These are phyloP conservation scores for Krasilnikovozyma curviuscula DNA, from an alignment of 768 basidiomycete genomes.

Conservation along the genomic window DNA sequence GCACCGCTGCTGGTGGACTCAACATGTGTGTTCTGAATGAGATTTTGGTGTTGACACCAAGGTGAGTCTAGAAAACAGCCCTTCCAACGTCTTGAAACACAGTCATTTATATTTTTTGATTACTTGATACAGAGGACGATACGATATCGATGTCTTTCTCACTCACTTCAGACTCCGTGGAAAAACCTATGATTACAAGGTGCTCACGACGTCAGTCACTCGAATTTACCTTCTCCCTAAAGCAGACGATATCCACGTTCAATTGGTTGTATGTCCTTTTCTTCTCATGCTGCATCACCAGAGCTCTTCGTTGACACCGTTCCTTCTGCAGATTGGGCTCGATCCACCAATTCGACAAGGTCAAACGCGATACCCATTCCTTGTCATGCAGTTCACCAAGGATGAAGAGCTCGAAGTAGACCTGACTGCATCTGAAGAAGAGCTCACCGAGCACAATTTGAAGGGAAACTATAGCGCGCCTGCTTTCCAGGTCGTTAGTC, in stretches of 20 bases:
- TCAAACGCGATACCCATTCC: slow-evolving; percentile 89
- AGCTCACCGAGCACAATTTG: slow-evolving; percentile 38
- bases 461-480: slow-evolving; percentile 89
- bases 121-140: slow-evolving; percentile 49
- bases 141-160: slow-evolving; percentile 94
- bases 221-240: slow-evolving; percentile 83
- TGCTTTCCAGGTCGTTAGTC: slow-evolving; percentile 83
- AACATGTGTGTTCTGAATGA: slow-evolving; percentile 88
- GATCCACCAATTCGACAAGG: slow-evolving; percentile 91
- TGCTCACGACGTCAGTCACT: slow-evolving; percentile 70
- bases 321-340: slow-evolving; percentile 48
- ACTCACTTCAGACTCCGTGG: slow-evolving; percentile 88
- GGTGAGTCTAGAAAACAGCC: slow-evolving; percentile 18
- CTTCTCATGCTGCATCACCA: neutral
- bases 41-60: slow-evolving; percentile 75
- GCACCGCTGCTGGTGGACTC: slow-evolving; percentile 77
- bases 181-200: slow-evolving; percentile 98
- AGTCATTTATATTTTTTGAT: neutral
- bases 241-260: slow-evolving; percentile 73
- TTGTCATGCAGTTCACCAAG: slow-evolving; percentile 93
- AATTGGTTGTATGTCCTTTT: slow-evolving; percentile 58
- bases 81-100: neutral
- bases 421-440: slow-evolving; percentile 33
- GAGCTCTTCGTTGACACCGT: neutral
- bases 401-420: slow-evolving; percentile 95